phyloP scores from a whole-genome alignment of 108 stramenopile species.

The Parietichytrium sp. region DNA sequence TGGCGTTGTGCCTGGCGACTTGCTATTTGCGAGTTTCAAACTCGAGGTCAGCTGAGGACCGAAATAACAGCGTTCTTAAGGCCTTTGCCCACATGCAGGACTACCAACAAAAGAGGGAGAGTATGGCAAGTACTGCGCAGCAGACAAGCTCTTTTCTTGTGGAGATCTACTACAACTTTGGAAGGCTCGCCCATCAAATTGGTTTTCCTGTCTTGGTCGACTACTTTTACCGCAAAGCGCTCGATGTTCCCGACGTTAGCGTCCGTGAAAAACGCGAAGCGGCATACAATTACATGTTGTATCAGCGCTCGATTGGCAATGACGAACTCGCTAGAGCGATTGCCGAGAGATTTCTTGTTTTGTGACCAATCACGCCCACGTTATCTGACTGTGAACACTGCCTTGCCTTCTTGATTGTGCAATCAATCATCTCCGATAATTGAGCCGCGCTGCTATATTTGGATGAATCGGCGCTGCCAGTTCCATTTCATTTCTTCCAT shows the following conservation, averaged over 20 bases:
- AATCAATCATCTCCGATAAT: too few relatives aligned
- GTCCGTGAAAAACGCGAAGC: conserved; percentile 16
- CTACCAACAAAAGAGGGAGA: not conserved
- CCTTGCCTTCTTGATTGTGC: not conserved
- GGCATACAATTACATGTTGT: not conserved
- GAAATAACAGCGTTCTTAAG: not conserved
- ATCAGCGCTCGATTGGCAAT: not conserved
- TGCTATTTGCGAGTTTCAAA: conserved; percentile 1
- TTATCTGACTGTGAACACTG: not conserved
- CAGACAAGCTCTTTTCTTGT: not conserved
- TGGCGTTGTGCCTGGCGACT: not conserved
- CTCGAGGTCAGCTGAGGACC: not conserved
- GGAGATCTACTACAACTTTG: conserved; percentile 17
- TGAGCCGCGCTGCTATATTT: too few relatives aligned
- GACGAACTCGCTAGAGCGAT: not conserved
- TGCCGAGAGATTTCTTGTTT: not conserved
- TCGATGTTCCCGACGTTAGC: not conserved
- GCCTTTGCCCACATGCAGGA: conserved; percentile 35
- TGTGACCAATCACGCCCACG: too few relatives aligned
- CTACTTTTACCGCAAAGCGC: not conserved
- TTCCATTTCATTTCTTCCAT: too few relatives aligned
- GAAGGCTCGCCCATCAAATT: not conserved
- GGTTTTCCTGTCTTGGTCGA: conserved; percentile 28
- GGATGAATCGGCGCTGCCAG: too few relatives aligned
- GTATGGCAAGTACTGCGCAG: not conserved